These are phyloP conservation scores for Cladophialophora yegresii DNA, from an alignment of 2,329 filamentous ascomycete genomes.

Conservation along the genomic window DNA sequence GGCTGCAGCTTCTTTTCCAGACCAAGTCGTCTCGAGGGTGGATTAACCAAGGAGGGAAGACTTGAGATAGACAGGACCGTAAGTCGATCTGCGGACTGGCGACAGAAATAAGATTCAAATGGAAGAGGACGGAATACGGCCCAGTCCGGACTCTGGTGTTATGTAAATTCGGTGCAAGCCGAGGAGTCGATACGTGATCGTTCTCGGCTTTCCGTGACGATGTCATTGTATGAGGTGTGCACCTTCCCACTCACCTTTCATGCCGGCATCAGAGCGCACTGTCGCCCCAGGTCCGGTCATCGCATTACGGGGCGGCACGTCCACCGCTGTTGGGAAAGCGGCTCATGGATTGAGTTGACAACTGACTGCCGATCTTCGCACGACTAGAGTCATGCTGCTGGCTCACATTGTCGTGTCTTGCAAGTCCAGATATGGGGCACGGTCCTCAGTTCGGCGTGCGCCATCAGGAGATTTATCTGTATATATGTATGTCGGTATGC, in stretches of 20 bases:
- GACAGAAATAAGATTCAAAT: neutral
- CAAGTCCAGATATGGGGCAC: neutral
- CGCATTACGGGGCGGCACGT: neutral
- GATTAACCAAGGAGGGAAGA: neutral
- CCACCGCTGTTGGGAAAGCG: neutral
- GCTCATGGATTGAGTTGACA: neutral
- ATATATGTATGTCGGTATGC: neutral
- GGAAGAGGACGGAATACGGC: neutral
- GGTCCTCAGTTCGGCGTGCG: neutral
- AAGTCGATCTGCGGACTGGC: neutral
- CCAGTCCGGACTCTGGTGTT: neutral
- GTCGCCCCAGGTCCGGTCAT: neutral
- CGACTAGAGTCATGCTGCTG: neutral
- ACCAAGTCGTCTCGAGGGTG: neutral
- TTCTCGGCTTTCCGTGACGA: neutral
- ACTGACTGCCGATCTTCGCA: neutral
- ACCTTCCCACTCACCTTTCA: neutral
- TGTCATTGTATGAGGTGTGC: neutral
- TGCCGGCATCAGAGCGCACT: neutral
- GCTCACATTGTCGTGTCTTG: neutral
- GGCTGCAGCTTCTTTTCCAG: neutral
- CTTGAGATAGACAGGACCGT: neutral
- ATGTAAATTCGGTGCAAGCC: neutral
- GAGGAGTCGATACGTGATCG: neutral
- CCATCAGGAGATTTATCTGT: neutral